Base-by-base conservation (phyloP, 805 yeast genomes). In the Yarrowia porcina region DNA sequence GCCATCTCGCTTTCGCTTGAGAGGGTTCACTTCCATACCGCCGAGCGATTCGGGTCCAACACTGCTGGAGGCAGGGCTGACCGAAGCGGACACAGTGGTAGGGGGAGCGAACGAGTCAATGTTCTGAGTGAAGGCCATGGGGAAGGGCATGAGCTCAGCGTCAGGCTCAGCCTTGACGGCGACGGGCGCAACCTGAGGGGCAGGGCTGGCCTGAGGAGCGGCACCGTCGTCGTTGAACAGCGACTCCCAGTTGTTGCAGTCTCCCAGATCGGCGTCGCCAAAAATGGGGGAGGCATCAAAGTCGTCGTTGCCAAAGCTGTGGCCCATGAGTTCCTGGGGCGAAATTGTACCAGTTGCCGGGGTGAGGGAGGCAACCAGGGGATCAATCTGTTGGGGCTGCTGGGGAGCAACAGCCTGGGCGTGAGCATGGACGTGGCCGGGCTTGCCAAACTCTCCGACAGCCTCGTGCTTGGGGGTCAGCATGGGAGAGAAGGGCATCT, bases 251-350 rank as follows among this genome's bases (percentile, higher is more conserved):
- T 66, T 64, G 49, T 65, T 65, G 28, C 70, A 60, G 45, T 69
- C 69, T 20, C 67, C 70, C 7, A 69, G 27, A 11, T 71, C 75
- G 33, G 65, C 66, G 18, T 68, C 68, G 39, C 67, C 73, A 41
- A 73, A 71, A 57, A 73, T 63, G 18, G 76, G 76, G 23, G 76
- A 68, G 47, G 68, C 66, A 30, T 67, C 74, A 42, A 67, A 65
- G 57, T 67, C 71, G 39, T 50, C 56, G 35, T 42, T 36, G 61
- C 47, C 61, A 30, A 41, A 30, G 41, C 36, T 42, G 30, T 57
- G 38, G 45, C 47, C 36, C 54, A 45, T 41, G 38, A 57, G 42
- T 33, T 63, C 64, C 50, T 44, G 50, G 54, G 63, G 64, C 35
- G 63, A 57, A 25, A 57, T 59, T 30, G 63, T 44, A 42, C 63